Percentiles rank a stretch among this genome's conserved stretches.
Evolutionary conservation across 1,284 basidiomycete genomes (phyloP).

Genomic region (Ceratobasidium sp.): DNA sequence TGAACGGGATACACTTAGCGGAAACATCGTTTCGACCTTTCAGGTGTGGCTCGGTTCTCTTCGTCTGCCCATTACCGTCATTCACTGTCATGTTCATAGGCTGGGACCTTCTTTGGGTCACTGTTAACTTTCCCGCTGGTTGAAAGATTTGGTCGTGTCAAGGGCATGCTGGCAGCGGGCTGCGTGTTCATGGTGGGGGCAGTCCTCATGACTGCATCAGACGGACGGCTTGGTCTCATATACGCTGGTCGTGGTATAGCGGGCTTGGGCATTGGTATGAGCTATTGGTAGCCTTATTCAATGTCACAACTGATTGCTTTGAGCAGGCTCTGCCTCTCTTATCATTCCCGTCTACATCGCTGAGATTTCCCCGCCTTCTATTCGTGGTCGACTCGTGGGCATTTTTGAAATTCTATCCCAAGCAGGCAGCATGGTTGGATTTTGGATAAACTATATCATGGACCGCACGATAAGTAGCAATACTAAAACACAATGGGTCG

Average conservation of each 20-base stretch:
- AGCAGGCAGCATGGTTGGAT: conserved; percentile 56
- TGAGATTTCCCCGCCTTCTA: conserved; percentile 59
- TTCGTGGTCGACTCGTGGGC: conserved; percentile 62
- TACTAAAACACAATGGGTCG: conserved; percentile 58
- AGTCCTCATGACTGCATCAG: conserved; percentile 52
- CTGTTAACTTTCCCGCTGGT: conserved; percentile 49
- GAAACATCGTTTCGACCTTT: conserved; percentile 57
- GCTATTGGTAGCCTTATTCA: background rate
- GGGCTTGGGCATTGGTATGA: conserved; percentile 53
- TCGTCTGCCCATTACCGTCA: background rate
- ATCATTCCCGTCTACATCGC: conserved; percentile 57
- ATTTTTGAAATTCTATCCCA: conserved; percentile 61
- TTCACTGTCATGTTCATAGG: conserved; percentile 47
- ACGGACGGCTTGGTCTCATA: conserved; percentile 49
- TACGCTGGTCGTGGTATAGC: conserved; percentile 54
- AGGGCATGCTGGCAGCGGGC: conserved; percentile 49
- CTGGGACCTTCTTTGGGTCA: conserved; percentile 55
- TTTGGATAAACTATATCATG: conserved; percentile 57
- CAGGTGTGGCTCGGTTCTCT: background rate
- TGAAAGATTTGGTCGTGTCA: conserved; percentile 50
- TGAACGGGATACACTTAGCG: conserved; percentile 47
- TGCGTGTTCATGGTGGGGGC: conserved; percentile 55
- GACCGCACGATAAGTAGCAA: background rate
- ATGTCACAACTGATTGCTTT: conserved; percentile 26
- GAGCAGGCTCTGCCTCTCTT: conserved; percentile 47